Base-by-base conservation (phyloP, 441 rosid genomes). In the Syzygium syzygioides region DNA sequence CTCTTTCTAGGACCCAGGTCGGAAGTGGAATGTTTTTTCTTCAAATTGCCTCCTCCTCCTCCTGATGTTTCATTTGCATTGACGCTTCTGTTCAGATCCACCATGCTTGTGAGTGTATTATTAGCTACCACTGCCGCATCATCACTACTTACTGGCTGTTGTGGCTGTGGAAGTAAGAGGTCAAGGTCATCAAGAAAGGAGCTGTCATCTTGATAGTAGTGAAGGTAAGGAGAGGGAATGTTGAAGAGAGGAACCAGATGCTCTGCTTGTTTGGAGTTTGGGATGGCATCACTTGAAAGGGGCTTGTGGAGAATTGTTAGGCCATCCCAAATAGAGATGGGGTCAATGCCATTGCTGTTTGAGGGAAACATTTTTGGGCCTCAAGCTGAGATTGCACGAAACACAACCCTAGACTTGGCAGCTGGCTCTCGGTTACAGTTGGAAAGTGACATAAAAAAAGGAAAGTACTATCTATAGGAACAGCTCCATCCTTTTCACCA, bases 331-430 rank as follows among this genome's bases (percentile, higher is more conserved):
- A 41, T 76, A 41, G 83, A 41, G 83, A 76, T 76, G 83, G 83
- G 83, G 83, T 93, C 93, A 88, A 90, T 88, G 85, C 87, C 89
- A 89, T 90, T 90, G 93, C 55, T 91, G 92, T 89, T 90, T 32
- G 89, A 92, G 71, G 91, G 92, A 89, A 92, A 92, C 96, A 95
- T 94, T 90, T 90, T 85, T 50, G 86, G 34, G 76, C 53, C 68
- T 88, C 28, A 48, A 48, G 53, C 87, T 87, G 89, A 76, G 83
- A 41, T 76, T 76, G n/a, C 83, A 76, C 83, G 83, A 76, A 76
- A 25, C 83, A 6, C 83, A 76, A 76, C 83, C 83, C 83, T 76
- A 76, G 83, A 76, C 83, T 76, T 76, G 83, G 83, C 83, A 76
- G 83, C 83, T 76, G 83, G 83, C 83, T 76, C 83, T 76, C n/a